Percentiles rank a stretch among this genome's conserved stretches.
phyloP scores from a whole-genome alignment of 345 rosid species.

The Brassica rapa region DNA sequence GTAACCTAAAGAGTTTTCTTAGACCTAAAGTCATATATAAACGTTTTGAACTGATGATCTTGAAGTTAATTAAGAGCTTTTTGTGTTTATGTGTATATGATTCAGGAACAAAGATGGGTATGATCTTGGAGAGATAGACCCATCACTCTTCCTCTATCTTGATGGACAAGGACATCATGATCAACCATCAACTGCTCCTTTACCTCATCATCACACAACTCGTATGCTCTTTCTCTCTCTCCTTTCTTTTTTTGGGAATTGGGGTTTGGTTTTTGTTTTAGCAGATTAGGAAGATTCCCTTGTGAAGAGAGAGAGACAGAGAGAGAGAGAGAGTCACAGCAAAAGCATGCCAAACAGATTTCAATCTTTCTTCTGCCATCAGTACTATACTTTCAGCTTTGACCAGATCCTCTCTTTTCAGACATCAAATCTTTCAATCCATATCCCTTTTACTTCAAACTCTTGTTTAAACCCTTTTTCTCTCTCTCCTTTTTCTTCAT shows the following conservation, averaged over 20 bases:
- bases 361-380: slow-evolving; percentile 44
- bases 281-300: slow-evolving; percentile 32
- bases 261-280: slow-evolving; percentile 33
- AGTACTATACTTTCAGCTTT: slow-evolving; percentile 60
- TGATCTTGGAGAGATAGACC: slow-evolving; percentile 93
- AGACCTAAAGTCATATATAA: not conserved
- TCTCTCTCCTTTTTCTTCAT: slow-evolving; percentile 31
- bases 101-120: slow-evolving; percentile 52
- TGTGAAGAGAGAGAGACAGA: slow-evolving; percentile 32
- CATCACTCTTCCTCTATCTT: slow-evolving; percentile 88
- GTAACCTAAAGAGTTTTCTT: slow-evolving; percentile 45
- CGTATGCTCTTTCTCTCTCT: slow-evolving; percentile 51
- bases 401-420: slow-evolving; percentile 65
- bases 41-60: slow-evolving; percentile 7
- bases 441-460: slow-evolving; percentile 27
- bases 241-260: slow-evolving; percentile 27
- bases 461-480: slow-evolving; percentile 36
- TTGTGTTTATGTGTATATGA: not conserved
- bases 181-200: slow-evolving; percentile 43
- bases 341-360: slow-evolving; percentile 60
- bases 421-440: slow-evolving; percentile 42
- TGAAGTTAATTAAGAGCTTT: not conserved
- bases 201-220: slow-evolving; percentile 62
- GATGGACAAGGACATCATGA: slow-evolving; percentile 77
- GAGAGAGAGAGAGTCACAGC: slow-evolving; percentile 48